Conservation (phyloP, 495 filamentous ascomycete genomes). For the Chaetomium tenue region DNA sequence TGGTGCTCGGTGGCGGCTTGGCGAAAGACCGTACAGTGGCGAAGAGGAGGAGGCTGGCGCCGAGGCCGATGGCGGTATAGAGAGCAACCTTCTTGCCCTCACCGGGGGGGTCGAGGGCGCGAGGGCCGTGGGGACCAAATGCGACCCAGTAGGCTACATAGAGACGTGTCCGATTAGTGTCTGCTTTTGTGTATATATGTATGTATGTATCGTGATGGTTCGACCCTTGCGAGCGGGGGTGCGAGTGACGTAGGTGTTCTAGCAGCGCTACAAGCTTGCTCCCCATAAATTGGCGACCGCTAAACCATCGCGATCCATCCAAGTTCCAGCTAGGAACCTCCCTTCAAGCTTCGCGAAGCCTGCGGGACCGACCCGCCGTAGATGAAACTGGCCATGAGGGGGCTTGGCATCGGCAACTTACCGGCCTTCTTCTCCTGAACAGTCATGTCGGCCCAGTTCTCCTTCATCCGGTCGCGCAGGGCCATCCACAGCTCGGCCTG, state of each 20-base stretch:
- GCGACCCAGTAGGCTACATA: slow-evolving; percentile 93
- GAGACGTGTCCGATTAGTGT: slow-evolving; percentile 20
- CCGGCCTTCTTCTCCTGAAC: slow-evolving; percentile 97
- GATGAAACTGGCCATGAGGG: slow-evolving; percentile 3
- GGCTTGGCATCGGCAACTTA: slow-evolving; percentile 53
- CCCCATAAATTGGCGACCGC: slow-evolving; percentile 27
- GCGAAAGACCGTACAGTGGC: slow-evolving; percentile 61
- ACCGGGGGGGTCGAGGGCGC: slow-evolving; percentile 73
- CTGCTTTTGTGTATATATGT: slow-evolving; percentile 1
- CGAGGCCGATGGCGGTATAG: slow-evolving; percentile 64
- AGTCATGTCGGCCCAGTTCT: slow-evolving; percentile 91
- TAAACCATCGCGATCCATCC: slow-evolving; percentile 16
- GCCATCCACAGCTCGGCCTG: slow-evolving; percentile 99
- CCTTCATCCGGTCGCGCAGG: slow-evolving; percentile 96
- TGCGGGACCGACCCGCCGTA: slow-evolving; percentile 5
- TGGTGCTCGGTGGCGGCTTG: slow-evolving; percentile 70
- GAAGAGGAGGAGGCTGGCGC: slow-evolving; percentile 63
- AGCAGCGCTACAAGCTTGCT: slow-evolving; percentile 21
- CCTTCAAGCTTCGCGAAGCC: slow-evolving; percentile 13
- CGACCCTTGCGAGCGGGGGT: slow-evolving; percentile 20
- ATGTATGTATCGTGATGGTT: slow-evolving; percentile 11
- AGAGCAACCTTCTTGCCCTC: slow-evolving; percentile 71
- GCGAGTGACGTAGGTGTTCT: slow-evolving; percentile 15
- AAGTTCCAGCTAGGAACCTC: neutral
- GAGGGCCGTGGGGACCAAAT: slow-evolving; percentile 93